Conservation (phyloP, 139 green algal genomes). For the Axilococcus clingmanii region DNA sequence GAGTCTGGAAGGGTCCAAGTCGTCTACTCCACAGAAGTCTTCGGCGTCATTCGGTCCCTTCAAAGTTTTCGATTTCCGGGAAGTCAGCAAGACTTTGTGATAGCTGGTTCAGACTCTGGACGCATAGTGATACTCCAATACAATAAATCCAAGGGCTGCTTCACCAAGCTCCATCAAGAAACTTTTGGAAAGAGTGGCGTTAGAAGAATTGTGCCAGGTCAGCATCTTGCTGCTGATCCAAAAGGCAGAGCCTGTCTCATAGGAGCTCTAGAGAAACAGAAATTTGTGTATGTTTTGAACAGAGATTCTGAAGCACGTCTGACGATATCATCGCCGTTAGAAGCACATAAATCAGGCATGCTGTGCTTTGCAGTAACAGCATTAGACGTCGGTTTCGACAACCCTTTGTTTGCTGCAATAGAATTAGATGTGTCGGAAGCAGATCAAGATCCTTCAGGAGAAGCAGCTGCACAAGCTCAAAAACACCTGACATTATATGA, state of each 20-base stretch:
- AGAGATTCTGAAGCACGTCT: constrained; percentile 84
- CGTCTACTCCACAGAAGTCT: constrained; percentile 44
- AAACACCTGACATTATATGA: constrained; percentile 97
- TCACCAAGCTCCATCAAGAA: constrained; percentile 92
- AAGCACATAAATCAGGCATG: constrained; percentile 91
- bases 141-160: constrained; percentile 71
- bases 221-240: constrained; percentile 87
- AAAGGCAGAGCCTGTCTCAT: constrained; percentile 93
- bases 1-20: constrained; percentile 71
- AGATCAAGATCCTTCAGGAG: constrained; percentile 82
- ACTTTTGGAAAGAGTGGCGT: constrained; percentile 93
- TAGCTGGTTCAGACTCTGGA: constrained; percentile 86
- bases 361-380: constrained; percentile 73
- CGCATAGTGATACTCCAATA: constrained; percentile 94
- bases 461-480: constrained; percentile 78
- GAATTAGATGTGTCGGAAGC: constrained; percentile 96
- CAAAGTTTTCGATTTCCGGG: constrained; percentile 83
- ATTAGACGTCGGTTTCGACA: constrained; percentile 96
- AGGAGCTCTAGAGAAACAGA: constrained; percentile 91
- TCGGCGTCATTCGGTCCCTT: constrained; percentile 84
- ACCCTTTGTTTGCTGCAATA: constrained; percentile 96
- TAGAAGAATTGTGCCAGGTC: constrained; percentile 86
- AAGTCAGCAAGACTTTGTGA: constrained; percentile 75
- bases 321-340: constrained; percentile 94
- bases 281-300: constrained; percentile 99